Evolutionary conservation across 2,329 filamentous ascomycete species (phyloP).

Genomic region (Xylaria multiplex): DNA sequence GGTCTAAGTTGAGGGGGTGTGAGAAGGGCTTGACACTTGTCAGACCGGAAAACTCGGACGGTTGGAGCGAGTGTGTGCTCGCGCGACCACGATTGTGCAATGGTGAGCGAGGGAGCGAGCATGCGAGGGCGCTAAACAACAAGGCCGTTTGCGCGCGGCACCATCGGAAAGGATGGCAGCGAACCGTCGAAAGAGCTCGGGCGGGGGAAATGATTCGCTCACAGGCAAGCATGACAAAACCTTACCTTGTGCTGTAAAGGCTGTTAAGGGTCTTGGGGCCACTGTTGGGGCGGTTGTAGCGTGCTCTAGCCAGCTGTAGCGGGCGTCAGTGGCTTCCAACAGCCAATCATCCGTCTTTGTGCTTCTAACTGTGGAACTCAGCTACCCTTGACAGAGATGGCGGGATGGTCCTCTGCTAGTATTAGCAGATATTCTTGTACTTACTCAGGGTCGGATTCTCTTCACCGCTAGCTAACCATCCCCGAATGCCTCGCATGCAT

Average conservation of each 20-base stretch:
- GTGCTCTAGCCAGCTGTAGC: neutral
- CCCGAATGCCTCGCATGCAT: neutral
- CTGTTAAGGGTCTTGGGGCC: constrained; percentile 9
- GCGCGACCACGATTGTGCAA: constrained; percentile 4
- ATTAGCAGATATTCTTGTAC: too few species aligned
- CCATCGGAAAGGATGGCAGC: constrained; percentile 7
- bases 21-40: constrained; percentile 10
- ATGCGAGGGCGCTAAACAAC: constrained; percentile 19
- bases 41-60: constrained; percentile 23
- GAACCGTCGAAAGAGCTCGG: constrained; percentile 1
- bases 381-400: neutral
- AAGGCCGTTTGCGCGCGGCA: constrained; percentile 32
- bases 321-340: constrained; percentile 9
- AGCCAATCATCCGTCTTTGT: constrained; percentile 16
- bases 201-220: constrained; percentile 28
- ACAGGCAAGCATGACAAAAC: constrained; percentile 22
- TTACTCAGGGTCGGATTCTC: too few species aligned
- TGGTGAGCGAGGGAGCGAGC: constrained; percentile 3
- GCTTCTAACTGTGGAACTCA: constrained; percentile 5
- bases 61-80: neutral
- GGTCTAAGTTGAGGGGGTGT: neutral
- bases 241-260: neutral
- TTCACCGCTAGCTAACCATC: constrained; percentile 4
- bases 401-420: neutral
- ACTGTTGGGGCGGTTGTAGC: neutral